Conservation (phyloP, 2,329 filamentous ascomycete species). For the Lachnellula cervina region DNA sequence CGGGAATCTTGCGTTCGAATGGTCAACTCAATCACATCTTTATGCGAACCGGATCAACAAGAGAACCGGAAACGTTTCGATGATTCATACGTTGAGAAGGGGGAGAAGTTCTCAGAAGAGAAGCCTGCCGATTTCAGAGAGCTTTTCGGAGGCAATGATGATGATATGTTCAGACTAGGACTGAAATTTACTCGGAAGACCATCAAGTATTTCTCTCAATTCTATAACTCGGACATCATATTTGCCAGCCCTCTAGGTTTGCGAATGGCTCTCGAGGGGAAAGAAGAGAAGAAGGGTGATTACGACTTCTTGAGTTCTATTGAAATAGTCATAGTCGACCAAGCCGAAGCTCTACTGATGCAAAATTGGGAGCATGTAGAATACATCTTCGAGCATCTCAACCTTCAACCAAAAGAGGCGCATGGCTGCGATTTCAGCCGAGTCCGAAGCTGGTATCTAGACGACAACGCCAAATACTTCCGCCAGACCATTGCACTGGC, state of each 20-base stretch:
- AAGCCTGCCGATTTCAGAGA: slow-evolving; percentile 84
- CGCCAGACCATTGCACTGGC: slow-evolving; percentile 82
- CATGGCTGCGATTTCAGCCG: slow-evolving; percentile 93
- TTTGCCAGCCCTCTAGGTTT: slow-evolving; percentile 86
- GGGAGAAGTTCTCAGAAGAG: slow-evolving; percentile 63
- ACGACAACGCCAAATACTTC: slow-evolving; percentile 72
- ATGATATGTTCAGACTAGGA: slow-evolving; percentile 95
- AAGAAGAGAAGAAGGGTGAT: slow-evolving; percentile 63
- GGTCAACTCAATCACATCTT: slow-evolving; percentile 68
- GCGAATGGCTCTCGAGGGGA: slow-evolving; percentile 81
- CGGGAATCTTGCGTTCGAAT: slow-evolving; percentile 77
- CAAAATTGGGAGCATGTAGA: slow-evolving; percentile 98
- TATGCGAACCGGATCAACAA: slow-evolving; percentile 82
- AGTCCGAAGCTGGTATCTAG: slow-evolving; percentile 88
- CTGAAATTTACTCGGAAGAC: slow-evolving; percentile 96
- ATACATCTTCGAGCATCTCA: slow-evolving; percentile 86
- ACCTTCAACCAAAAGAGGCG: slow-evolving; percentile 80
- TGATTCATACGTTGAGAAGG: slow-evolving; percentile 69
- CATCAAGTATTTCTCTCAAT: slow-evolving; percentile 88
- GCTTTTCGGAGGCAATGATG: slow-evolving; percentile 89
- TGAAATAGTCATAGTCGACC: slow-evolving; percentile 84
- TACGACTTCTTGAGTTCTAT: slow-evolving; percentile 91
- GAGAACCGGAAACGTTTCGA: slow-evolving; percentile 93
- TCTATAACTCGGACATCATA: slow-evolving; percentile 95
- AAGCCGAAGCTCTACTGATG: slow-evolving; percentile 90